Base-by-base conservation (phyloP, 2,329 filamentous ascomycete species). In the Claviceps sorghi region DNA sequence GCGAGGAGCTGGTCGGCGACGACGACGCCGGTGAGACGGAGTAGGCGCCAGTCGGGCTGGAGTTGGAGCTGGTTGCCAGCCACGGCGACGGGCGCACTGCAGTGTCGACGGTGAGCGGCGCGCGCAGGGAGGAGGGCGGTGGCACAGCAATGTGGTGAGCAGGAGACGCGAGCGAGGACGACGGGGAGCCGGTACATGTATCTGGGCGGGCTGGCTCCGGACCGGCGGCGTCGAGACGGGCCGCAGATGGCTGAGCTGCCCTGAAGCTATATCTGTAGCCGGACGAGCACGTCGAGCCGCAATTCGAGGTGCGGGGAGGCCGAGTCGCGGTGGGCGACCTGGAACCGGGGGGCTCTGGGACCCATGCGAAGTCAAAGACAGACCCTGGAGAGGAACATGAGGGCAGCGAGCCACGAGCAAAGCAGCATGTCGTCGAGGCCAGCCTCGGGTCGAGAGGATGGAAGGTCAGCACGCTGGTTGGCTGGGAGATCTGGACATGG, bases 31-130 rank as follows among this genome's bases (percentile, higher is more conserved):
- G 50, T 48, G 52, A 42, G 49, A 50, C 36, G 17, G 21, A 42
- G 51, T 44, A 46, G 48, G 53, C 21, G 54, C 54, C 57, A 53
- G 42, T 53, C 52, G 53, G 55, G 50, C 51, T 53, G 46, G 52
- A 52, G 38, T 48, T 43, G 42, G 48, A 52, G 52, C 53, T 50
- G 43, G 40, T 41, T 22, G 32, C 30, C 45, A 40, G 41, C 46
- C 19, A 44, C 29, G 26, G 22, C n/a, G 51, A 40, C 8, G 47
- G 51, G 21, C 21, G 34, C 40, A 45, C 30, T 30, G 46, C 47
- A 17, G 51, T 48, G 41, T 49, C 34, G 38, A 49, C 21, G 7
- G 38, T 29, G 3, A 26, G 15, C 11, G 45, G 26, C 26, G 4
- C 29, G 15, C 45, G 26, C 50, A 48, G n/a, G 42, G 38, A 51